phyloP scores from a whole-genome alignment of 331 rosid genomes.

The Spiraea crenata region DNA sequence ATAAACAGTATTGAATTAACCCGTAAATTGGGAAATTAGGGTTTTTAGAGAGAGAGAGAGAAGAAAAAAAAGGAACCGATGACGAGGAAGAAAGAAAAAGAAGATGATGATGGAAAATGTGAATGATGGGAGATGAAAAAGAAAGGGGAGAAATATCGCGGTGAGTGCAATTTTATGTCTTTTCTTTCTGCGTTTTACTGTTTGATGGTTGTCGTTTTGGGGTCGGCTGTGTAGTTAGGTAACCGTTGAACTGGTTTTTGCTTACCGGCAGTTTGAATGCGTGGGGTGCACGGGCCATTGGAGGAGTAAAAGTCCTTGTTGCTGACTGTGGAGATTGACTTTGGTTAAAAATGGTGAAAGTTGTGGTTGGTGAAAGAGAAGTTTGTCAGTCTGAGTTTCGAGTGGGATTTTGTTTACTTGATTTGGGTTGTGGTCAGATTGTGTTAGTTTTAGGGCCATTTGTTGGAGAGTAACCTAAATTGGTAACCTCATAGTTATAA shows the following conservation, averaged over 20 bases:
- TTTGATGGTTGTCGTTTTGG: constrained; percentile 25
- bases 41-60: constrained; percentile 18
- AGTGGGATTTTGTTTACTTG: no score
- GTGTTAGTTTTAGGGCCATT: no score
- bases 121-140: neutral
- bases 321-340: neutral
- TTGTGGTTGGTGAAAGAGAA: neutral
- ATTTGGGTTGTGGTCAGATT: no score
- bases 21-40: neutral
- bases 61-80: no score
- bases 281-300: constrained; percentile 1
- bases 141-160: constrained; percentile 23
- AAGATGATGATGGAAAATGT: constrained; percentile 20
- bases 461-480: no score
- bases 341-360: neutral
- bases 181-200: constrained; percentile 27
- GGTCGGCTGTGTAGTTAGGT: neutral
- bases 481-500: no score
- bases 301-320: neutral
- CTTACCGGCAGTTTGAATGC: constrained; percentile 13
- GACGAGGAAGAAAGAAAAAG: constrained; percentile 2
- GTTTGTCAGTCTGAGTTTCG: no score
- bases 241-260: constrained; percentile 39
- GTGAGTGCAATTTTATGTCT: constrained; percentile 21
- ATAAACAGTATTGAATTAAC: neutral